Percentiles rank a stretch among this genome's conserved stretches.
These are phyloP conservation scores for Phytophthora crassamura DNA, from an alignment of 352 stramenopile species.

Conservation along the genomic window DNA sequence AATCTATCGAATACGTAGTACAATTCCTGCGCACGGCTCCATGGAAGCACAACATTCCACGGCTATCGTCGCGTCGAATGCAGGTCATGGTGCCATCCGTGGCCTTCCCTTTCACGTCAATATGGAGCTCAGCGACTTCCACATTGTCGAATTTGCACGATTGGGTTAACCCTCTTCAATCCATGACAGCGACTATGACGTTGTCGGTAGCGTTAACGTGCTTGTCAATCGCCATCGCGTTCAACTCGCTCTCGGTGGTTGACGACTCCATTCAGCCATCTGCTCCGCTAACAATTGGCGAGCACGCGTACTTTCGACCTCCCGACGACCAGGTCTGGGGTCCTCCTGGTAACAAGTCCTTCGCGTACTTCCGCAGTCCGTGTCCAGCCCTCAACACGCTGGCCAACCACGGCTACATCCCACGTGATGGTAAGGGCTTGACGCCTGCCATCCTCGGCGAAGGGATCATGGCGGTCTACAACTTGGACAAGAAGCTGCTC, in stretches of 20 bases:
- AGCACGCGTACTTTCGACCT: slow-evolving; percentile 59
- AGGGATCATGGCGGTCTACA: slow-evolving; percentile 56
- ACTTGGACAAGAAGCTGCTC: slow-evolving; percentile 42
- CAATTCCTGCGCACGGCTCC: slow-evolving; percentile 1
- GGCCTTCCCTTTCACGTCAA: not conserved
- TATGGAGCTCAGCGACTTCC: not conserved
- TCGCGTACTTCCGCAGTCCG: slow-evolving; percentile 39
- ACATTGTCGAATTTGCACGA: slow-evolving; percentile 24
- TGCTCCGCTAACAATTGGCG: slow-evolving; percentile 13
- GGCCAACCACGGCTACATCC: slow-evolving; percentile 58
- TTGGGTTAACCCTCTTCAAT: slow-evolving; percentile 9
- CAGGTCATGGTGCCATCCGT: slow-evolving; percentile 3
- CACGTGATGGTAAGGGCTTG: slow-evolving; percentile 46
- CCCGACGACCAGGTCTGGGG: slow-evolving; percentile 43
- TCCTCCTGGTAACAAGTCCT: slow-evolving; percentile 43
- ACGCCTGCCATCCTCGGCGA: slow-evolving; percentile 43
- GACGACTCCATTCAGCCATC: slow-evolving; percentile 1
- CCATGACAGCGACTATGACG: slow-evolving; percentile 7
- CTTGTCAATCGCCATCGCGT: slow-evolving; percentile 15
- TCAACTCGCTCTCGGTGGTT: slow-evolving; percentile 24
- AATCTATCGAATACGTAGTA: slow-evolving; percentile 32
- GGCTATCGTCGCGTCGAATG: not conserved
- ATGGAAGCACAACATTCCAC: not conserved
- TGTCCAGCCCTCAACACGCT: slow-evolving; percentile 56
- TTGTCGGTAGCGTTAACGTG: slow-evolving; percentile 21